Conservation (phyloP, 1,284 basidiomycete genomes). For the Ustilago trichophora region DNA sequence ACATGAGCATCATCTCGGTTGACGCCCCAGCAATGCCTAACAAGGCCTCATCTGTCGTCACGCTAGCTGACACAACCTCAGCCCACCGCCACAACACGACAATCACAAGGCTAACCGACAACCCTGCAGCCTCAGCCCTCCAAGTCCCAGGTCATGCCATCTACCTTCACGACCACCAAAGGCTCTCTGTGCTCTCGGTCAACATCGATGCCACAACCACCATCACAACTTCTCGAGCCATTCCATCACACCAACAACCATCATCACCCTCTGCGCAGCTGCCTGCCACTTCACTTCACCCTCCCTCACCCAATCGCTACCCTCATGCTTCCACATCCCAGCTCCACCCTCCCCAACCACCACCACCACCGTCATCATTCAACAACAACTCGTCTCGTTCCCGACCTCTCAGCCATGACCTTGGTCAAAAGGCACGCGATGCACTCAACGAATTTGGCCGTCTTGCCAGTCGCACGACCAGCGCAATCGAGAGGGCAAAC, state of each 20-base stretch:
- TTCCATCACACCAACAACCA: neutral
- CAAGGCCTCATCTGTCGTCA: neutral
- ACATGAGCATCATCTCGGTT: slow-evolving; percentile 3
- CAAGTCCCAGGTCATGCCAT: slow-evolving; percentile 34
- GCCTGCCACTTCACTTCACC: neutral
- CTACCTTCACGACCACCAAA: slow-evolving; percentile 33
- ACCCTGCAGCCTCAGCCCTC: slow-evolving; percentile 3
- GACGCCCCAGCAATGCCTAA: neutral
- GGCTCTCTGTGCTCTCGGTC: slow-evolving; percentile 41
- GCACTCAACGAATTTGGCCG: slow-evolving; percentile 36
- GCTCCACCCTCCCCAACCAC: slow-evolving; percentile 11
- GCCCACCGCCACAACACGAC: neutral
- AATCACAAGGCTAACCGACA: neutral
- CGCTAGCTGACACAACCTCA: neutral
- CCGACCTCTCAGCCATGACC: slow-evolving; percentile 29
- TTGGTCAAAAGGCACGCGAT: slow-evolving; percentile 30
- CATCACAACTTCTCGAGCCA: slow-evolving; percentile 9
- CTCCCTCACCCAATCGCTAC: slow-evolving; percentile 4
- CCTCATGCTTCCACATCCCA: slow-evolving; percentile 12
- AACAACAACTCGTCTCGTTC: slow-evolving; percentile 2
- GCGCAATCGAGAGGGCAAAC: slow-evolving; percentile 22
- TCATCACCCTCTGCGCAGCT: neutral
- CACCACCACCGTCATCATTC: slow-evolving; percentile 13
- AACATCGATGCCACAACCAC: slow-evolving; percentile 29
- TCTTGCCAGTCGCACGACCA: slow-evolving; percentile 19